Evolutionary conservation across 148 eudicot genomes (phyloP).

Genomic region (Cornus florida): DNA sequence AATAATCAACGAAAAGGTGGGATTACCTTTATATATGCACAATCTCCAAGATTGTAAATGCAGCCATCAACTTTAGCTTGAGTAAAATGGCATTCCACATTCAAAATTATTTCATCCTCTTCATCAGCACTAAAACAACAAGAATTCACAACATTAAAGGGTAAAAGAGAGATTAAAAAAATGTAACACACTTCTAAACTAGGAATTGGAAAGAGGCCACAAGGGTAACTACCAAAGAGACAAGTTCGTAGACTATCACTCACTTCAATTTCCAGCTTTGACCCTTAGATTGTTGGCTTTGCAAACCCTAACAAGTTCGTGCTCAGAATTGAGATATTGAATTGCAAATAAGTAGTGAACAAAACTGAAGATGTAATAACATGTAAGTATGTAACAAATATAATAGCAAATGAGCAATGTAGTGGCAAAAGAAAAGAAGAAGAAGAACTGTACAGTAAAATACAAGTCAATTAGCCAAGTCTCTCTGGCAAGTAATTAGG

Average conservation of each 20-base stretch:
- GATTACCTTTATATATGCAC: constrained; percentile 77
- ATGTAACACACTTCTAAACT: neutral
- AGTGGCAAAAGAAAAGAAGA: neutral
- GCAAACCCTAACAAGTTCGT: constrained; percentile 56
- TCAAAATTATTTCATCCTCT: constrained; percentile 71
- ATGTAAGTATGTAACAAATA: neutral
- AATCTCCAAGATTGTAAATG: constrained; percentile 68
- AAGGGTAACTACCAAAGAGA: constrained; percentile 26
- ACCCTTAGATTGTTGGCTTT: constrained; percentile 55
- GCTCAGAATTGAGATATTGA: constrained; percentile 17
- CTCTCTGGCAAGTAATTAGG: neutral
- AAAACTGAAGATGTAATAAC: constrained; percentile 14
- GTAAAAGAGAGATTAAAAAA: constrained; percentile 16
- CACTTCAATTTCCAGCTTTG: constrained; percentile 76
- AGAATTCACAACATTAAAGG: constrained; percentile 14
- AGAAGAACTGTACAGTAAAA: neutral
- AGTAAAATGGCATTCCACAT: constrained; percentile 71
- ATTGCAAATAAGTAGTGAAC: constrained; percentile 4
- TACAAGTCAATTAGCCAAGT: neutral
- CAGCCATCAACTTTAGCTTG: constrained; percentile 56
- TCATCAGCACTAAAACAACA: constrained; percentile 57
- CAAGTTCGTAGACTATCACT: constrained; percentile 51
- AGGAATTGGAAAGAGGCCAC: constrained; percentile 7
- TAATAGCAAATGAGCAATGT: neutral
- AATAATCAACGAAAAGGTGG: neutral